A percentile compares a stretch with the other conserved stretches of the same genome.
phyloP scores from a whole-genome alignment of 2,329 filamentous ascomycete genomes.

The Zymoseptoria pseudotritici region DNA sequence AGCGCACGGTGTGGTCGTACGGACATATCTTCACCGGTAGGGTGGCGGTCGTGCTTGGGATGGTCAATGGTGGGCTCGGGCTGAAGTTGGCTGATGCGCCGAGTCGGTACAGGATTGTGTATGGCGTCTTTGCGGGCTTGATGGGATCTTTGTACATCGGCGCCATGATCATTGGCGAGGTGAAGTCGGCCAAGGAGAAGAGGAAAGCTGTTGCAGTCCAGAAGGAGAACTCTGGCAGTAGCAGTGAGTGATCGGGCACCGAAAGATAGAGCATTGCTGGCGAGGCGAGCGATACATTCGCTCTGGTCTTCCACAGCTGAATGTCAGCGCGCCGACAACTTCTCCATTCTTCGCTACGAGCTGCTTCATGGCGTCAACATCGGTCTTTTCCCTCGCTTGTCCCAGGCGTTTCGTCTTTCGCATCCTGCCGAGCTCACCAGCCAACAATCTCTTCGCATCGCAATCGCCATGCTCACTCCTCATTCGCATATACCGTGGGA shows the following conservation, averaged over 20 bases:
- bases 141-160: background rate
- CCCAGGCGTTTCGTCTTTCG: no score
- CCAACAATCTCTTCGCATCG: no score
- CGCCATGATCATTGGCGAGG: slow-evolving; percentile 1
- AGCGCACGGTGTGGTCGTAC: slow-evolving; percentile 3
- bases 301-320: background rate
- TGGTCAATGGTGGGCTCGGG: slow-evolving; percentile 7
- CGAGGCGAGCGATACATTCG: background rate
- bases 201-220: background rate
- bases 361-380: no score
- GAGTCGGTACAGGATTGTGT: slow-evolving; percentile 9
- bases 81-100: slow-evolving; percentile 2
- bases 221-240: background rate
- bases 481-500: no score
- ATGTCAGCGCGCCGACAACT: no score
- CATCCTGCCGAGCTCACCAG: no score
- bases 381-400: no score
- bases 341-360: no score
- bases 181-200: slow-evolving; percentile 5
- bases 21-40: slow-evolving; percentile 6
- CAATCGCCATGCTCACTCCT: no score
- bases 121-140: slow-evolving; percentile 18
- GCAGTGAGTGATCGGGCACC: background rate
- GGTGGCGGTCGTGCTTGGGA: slow-evolving; percentile 2
- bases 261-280: background rate